Evolutionary conservation across 345 rosid genomes (phyloP).

Genomic region (Noccaea bulbosa): DNA sequence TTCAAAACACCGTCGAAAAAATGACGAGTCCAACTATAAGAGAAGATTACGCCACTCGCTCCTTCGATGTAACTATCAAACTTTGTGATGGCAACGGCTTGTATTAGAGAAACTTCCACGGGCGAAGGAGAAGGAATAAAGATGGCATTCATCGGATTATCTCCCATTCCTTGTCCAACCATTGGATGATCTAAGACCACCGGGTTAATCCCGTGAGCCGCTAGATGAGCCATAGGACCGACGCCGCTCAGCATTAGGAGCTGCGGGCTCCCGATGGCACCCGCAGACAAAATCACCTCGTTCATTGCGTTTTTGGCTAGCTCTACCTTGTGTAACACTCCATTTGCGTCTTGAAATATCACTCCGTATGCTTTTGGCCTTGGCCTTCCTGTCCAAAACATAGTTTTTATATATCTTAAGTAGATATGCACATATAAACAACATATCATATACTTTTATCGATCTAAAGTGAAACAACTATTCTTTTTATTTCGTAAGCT

Average conservation of each 20-base stretch:
- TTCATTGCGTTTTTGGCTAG: conserved; percentile 44
- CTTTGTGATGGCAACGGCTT: conserved; percentile 68
- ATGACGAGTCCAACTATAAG: conserved; percentile 50
- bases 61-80: conserved; percentile 61
- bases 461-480: too few relatives aligned
- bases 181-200: conserved; percentile 55
- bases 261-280: conserved; percentile 90
- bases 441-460: too few relatives aligned
- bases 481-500: too few relatives aligned
- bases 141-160: conserved; percentile 77
- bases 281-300: conserved; percentile 75
- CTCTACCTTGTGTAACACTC: conserved; percentile 53
- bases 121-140: conserved; percentile 64
- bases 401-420: not conserved
- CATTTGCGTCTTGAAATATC: conserved; percentile 56
- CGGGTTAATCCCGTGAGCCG: conserved; percentile 50
- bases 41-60: conserved; percentile 59
- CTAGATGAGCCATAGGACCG: conserved; percentile 66
- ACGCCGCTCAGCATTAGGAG: conserved; percentile 78
- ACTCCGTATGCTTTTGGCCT: conserved; percentile 74
- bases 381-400: conserved; percentile 40
- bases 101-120: conserved; percentile 63
- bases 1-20: conserved; percentile 40
- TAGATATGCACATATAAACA: conserved; percentile 2
- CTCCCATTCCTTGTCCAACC: conserved; percentile 87